Conservation (phyloP, 495 filamentous ascomycete genomes). For the Apiosordaria backusii region DNA sequence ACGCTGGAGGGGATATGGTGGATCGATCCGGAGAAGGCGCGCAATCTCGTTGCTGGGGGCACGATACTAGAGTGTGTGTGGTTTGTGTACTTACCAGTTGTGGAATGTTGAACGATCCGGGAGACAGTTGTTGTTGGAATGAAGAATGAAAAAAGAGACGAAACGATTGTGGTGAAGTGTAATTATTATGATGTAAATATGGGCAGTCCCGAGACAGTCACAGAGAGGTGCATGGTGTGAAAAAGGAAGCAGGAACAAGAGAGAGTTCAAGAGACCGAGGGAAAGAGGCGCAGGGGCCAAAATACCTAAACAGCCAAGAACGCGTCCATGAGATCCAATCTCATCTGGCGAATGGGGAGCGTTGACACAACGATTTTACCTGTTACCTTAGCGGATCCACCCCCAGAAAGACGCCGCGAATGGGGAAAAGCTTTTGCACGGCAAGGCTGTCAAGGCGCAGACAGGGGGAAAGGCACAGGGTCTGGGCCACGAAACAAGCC, state of each 20-base stretch:
- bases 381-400: slow-evolving; percentile 1
- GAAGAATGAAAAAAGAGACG: not conserved
- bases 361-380: slow-evolving; percentile 12
- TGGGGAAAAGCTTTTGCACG: slow-evolving; percentile 15
- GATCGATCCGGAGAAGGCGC: slow-evolving; percentile 5
- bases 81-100: not conserved
- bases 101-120: slow-evolving; percentile 10
- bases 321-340: slow-evolving; percentile 11
- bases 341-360: slow-evolving; percentile 14
- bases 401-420: slow-evolving; percentile 1
- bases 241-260: slow-evolving; percentile 6
- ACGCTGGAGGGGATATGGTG: slow-evolving; percentile 7
- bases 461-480: not conserved
- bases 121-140: slow-evolving; percentile 15
- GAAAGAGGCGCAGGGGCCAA: slow-evolving; percentile 16
- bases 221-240: not conserved
- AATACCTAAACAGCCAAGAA: slow-evolving; percentile 16
- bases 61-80: not conserved
- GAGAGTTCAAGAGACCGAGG: slow-evolving; percentile 1
- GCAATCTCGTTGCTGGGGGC: slow-evolving; percentile 9
- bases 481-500: not conserved
- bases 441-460: slow-evolving; percentile 6
- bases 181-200: slow-evolving; percentile 14
- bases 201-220: slow-evolving; percentile 8
- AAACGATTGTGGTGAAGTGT: slow-evolving; percentile 23